phyloP scores from a whole-genome alignment of 805 yeast genomes.

The Monosporozyma aerobia region DNA sequence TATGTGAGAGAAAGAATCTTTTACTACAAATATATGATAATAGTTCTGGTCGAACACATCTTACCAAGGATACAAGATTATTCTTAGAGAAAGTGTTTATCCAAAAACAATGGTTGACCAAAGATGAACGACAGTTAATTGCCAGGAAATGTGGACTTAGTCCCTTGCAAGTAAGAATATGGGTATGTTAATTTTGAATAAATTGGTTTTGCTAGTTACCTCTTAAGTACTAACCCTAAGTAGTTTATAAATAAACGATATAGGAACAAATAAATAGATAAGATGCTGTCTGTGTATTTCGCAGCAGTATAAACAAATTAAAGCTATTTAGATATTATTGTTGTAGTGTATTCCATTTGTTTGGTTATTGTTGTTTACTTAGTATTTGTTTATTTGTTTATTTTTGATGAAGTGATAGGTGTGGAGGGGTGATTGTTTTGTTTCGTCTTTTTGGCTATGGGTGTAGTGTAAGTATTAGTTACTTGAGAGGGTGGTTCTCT shows the following conservation, averaged over 20 bases:
- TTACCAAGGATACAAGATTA: conserved; percentile 8
- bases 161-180: conserved; percentile 18
- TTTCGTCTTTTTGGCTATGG: no score
- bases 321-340: neutral
- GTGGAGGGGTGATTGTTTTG: neutral
- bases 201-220: conserved; percentile 1
- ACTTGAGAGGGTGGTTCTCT: no score
- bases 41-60: neutral
- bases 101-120: conserved; percentile 15
- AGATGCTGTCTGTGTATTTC: neutral
- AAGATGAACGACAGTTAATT: conserved; percentile 16
- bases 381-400: neutral
- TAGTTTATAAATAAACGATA: conserved; percentile 3
- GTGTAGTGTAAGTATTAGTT: neutral
- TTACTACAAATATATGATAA: conserved; percentile 5
- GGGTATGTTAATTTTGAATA: conserved; percentile 14
- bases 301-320: conserved; percentile 3
- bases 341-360: neutral
- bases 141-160: conserved; percentile 17
- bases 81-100: conserved; percentile 15
- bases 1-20: conserved; percentile 6
- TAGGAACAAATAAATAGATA: neutral
- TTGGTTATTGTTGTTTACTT: neutral
- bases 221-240: conserved; percentile 6
- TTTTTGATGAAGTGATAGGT: neutral